Evolutionary conservation across 306 rosid genomes (phyloP).

Genomic region (Clitoria ternatea): DNA sequence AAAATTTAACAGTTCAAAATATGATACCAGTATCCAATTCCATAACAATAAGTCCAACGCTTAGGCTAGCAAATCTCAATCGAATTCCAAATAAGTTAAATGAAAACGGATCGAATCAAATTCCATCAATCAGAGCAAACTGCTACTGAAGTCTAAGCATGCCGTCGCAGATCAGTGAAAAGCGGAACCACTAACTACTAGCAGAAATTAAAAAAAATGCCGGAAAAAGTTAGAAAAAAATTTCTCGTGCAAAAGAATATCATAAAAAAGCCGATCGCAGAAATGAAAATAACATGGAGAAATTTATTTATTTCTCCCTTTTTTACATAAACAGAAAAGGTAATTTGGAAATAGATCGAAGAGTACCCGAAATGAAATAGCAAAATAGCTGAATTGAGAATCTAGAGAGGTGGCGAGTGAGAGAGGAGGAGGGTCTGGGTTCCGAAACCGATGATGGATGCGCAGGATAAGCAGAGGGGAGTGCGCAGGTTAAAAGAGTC

Average conservation of each 20-base stretch:
- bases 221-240: not conserved
- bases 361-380: slow-evolving; percentile 28
- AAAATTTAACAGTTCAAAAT: not conserved
- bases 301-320: too few relatives aligned
- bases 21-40: not conserved
- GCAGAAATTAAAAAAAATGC: not conserved
- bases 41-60: not conserved
- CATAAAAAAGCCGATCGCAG: not conserved
- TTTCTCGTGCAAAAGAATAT: not conserved
- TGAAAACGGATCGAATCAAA: slow-evolving; percentile 27
- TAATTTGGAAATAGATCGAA: slow-evolving; percentile 38
- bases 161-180: slow-evolving; percentile 27
- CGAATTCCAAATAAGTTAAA: slow-evolving; percentile 4
- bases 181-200: slow-evolving; percentile 1
- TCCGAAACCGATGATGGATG: slow-evolving; percentile 33
- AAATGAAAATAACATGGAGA: not conserved
- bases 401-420: not conserved
- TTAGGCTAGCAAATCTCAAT: slow-evolving; percentile 8
- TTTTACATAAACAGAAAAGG: too few relatives aligned
- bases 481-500: slow-evolving; percentile 45
- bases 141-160: slow-evolving; percentile 16
- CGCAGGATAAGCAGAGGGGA: slow-evolving; percentile 39
- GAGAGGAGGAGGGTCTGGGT: slow-evolving; percentile 33
- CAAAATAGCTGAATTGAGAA: not conserved
- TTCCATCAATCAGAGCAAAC: slow-evolving; percentile 15